Evolutionary conservation across 495 filamentous ascomycete genomes (phyloP).

Genomic region (Xylaria palmicola): DNA sequence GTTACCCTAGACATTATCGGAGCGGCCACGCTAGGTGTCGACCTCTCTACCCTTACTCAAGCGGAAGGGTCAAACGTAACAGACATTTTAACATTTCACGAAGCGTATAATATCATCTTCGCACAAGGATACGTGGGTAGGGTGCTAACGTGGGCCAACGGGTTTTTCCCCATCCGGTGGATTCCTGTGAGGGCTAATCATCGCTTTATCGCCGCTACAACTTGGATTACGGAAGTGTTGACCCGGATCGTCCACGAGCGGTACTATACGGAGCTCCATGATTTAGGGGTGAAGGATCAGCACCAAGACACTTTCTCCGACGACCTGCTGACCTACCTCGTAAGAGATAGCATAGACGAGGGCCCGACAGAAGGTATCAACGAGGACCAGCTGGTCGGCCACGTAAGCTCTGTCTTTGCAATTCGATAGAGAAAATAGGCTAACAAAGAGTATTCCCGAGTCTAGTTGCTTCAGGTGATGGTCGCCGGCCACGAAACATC

Average conservation of each 20-base stretch:
- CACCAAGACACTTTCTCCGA: not conserved
- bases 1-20: constrained; percentile 71
- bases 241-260: constrained; percentile 54
- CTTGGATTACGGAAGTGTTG: constrained; percentile 22
- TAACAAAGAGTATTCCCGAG: not conserved
- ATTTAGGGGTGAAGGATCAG: not conserved
- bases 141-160: constrained; percentile 29
- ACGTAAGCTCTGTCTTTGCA: constrained; percentile 13
- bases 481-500: too few species aligned
- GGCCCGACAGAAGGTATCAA: constrained; percentile 11
- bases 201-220: constrained; percentile 17
- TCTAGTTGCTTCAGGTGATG: constrained; percentile 22
- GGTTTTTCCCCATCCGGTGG: constrained; percentile 28
- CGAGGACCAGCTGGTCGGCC: constrained; percentile 22
- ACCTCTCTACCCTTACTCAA: constrained; percentile 56
- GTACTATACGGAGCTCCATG: not conserved
- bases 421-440: not conserved
- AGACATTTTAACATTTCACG: not conserved
- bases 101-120: constrained; percentile 19
- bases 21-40: constrained; percentile 61
- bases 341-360: constrained; percentile 16
- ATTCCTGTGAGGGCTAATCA: constrained; percentile 27
- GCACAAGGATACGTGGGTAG: constrained; percentile 23
- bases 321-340: constrained; percentile 25
- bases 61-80: constrained; percentile 8